Evolutionary conservation across 176 grass and related monocot genomes (phyloP).

Genomic region (Eleusine coracana): DNA sequence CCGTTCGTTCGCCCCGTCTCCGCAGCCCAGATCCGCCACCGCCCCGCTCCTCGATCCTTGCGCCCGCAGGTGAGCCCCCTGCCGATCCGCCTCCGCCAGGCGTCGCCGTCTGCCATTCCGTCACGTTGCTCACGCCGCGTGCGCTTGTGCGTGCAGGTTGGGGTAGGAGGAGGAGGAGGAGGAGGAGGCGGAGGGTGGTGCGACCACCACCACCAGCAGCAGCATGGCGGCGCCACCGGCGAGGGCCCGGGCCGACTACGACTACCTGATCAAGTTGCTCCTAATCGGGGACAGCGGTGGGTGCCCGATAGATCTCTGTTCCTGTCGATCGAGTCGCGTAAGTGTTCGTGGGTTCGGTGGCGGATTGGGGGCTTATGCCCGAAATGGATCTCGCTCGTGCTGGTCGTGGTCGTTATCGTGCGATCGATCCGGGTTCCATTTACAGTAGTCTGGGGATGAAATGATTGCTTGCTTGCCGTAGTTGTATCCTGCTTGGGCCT

Average conservation of each 20-base stretch:
- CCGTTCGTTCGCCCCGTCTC: background rate
- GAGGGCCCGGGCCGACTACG: constrained; percentile 85
- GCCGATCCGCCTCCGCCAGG: constrained; percentile 17
- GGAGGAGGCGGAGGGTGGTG: constrained; percentile 36
- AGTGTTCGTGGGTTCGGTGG: constrained; percentile 21
- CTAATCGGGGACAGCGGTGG: constrained; percentile 91
- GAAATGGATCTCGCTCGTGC: constrained; percentile 10
- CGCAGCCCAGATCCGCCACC: constrained; percentile 50
- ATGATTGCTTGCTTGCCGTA: background rate
- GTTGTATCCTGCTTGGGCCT: background rate
- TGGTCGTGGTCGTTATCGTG: background rate
- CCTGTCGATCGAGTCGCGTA: background rate
- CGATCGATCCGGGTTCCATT: constrained; percentile 13
- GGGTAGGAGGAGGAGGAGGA: constrained; percentile 36
- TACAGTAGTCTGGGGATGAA: background rate
- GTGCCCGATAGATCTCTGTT: constrained; percentile 50
- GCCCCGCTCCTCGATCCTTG: constrained; percentile 48
- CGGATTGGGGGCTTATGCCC: background rate
- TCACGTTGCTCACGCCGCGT: constrained; percentile 12
- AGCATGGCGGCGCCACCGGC: constrained; percentile 81
- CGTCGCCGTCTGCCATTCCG: constrained; percentile 19
- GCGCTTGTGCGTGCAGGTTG: constrained; percentile 31
- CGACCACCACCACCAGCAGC: background rate
- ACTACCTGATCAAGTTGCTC: constrained; percentile 91
- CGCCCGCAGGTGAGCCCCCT: constrained; percentile 47